phyloP scores from a whole-genome alignment of 257 asterid species.

The Catharanthus roseus region DNA sequence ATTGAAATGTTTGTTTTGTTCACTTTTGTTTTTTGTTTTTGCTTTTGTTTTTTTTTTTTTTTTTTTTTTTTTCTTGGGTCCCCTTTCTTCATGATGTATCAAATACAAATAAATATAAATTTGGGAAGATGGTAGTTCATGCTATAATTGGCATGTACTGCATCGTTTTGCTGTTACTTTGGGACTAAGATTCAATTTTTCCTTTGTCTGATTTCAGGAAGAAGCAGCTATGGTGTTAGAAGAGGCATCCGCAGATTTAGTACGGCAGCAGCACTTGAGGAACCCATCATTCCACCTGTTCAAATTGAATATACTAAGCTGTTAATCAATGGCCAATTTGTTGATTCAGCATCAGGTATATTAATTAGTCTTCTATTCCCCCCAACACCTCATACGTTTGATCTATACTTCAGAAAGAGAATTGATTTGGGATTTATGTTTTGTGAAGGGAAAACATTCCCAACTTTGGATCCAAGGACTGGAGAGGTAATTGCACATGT shows the following conservation, averaged over 20 bases:
- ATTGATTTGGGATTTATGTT: background rate
- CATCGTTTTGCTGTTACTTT: background rate
- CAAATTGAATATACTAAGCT: conserved; percentile 54
- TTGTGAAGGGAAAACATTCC: conserved; percentile 62
- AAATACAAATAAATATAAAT: no score
- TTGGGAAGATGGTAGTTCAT: background rate
- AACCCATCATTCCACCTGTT: conserved; percentile 48
- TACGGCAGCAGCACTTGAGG: conserved; percentile 49
- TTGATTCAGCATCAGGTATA: conserved; percentile 80
- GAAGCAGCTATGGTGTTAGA: conserved; percentile 29
- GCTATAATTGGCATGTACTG: background rate
- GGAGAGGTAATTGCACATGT: conserved; percentile 70
- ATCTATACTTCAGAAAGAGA: background rate
- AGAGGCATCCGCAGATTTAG: conserved; percentile 38
- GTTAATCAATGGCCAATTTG: conserved; percentile 66
- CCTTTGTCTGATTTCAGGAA: conserved; percentile 28
- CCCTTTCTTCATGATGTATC: background rate
- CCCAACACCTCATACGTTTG: background rate
- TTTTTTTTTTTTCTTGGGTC: no score
- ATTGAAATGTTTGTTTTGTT: background rate
- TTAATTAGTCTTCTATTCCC: conserved; percentile 2
- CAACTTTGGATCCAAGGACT: conserved; percentile 68
- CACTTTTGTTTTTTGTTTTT: no score
- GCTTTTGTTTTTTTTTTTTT: no score
- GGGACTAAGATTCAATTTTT: background rate